A percentile compares a stretch with the other conserved stretches of the same genome.
These are phyloP conservation scores for Gaeumannomyces tritici DNA, from an alignment of 2,329 filamentous ascomycete genomes.

Conservation along the genomic window DNA sequence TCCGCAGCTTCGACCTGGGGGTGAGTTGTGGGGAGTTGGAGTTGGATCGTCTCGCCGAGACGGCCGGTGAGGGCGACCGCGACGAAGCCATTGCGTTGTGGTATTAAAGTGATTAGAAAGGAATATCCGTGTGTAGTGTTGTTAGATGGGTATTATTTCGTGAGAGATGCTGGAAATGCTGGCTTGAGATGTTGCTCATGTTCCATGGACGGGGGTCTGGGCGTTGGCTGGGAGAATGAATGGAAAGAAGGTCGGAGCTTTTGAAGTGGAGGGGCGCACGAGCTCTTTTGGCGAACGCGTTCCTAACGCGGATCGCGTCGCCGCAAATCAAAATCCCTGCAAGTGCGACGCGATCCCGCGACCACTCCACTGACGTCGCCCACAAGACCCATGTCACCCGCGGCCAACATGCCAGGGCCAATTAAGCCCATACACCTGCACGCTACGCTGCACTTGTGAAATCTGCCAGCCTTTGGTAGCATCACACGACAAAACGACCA, in stretches of 20 bases:
- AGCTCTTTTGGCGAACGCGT: neutral
- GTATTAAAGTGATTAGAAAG: neutral
- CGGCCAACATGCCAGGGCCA: too few relatives aligned
- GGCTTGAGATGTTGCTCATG: neutral
- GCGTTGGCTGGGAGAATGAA: neutral
- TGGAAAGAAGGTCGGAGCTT: neutral
- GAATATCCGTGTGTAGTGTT: neutral
- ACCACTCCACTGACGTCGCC: neutral
- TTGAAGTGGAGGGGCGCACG: neutral
- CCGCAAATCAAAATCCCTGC: neutral
- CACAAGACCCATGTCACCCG: too few relatives aligned
- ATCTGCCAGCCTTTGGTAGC: too few relatives aligned
- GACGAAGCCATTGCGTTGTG: conserved; percentile 3
- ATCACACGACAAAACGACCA: too few relatives aligned
- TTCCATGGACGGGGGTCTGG: neutral
- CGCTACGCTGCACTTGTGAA: too few relatives aligned
- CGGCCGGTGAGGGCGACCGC: conserved; percentile 11
- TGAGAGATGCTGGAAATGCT: neutral
- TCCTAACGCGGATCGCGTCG: neutral
- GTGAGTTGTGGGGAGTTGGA: conserved; percentile 27
- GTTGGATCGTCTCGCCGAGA: neutral
- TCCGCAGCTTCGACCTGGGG: conserved; percentile 45
- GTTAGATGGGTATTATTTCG: neutral
- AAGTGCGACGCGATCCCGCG: neutral
- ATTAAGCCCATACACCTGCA: too few relatives aligned